Percentiles rank a stretch among this genome's conserved stretches.
These are phyloP conservation scores for Cyclocybe cylindracea DNA, from an alignment of 768 basidiomycete species.

Conservation along the genomic window DNA sequence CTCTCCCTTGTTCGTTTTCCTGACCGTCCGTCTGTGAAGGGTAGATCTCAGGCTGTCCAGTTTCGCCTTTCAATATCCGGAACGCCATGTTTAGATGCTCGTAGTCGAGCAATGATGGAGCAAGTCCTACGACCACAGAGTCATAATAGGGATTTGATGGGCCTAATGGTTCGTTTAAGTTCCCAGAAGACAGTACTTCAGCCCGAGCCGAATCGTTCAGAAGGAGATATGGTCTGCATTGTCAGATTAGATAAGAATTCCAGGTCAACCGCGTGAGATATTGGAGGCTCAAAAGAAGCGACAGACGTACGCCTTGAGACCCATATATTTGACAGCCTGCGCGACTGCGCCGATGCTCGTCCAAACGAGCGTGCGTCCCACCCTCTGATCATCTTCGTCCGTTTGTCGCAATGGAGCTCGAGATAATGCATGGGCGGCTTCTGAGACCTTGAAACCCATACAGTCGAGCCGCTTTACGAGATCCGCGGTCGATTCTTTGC, in stretches of 20 bases:
- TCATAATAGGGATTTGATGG: conserved; percentile 37
- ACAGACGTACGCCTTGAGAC: conserved; percentile 39
- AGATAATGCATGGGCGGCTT: not conserved
- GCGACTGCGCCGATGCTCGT: conserved; percentile 65
- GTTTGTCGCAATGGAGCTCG: not conserved
- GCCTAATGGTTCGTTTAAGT: not conserved
- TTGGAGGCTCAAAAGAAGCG: too few species aligned
- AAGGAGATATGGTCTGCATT: conserved; percentile 53
- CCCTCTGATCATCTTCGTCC: not conserved
- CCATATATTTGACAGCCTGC: conserved; percentile 39
- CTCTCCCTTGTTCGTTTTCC: too few species aligned
- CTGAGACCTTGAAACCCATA: conserved; percentile 50
- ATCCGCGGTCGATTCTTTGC: conserved; percentile 56
- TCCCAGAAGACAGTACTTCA: conserved; percentile 32
- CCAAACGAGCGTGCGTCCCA: conserved; percentile 37
- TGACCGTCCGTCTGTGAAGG: not conserved
- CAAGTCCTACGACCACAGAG: conserved; percentile 65
- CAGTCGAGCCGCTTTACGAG: conserved; percentile 42
- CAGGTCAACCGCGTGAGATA: not conserved
- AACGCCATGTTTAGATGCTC: conserved; percentile 63
- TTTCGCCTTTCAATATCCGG: conserved; percentile 55
- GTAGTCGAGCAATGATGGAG: conserved; percentile 54
- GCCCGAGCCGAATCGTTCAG: conserved; percentile 50
- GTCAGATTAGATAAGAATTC: not conserved
- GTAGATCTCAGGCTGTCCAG: not conserved